phyloP scores from a whole-genome alignment of 768 basidiomycete genomes.

The Naganishia friedmannii region DNA sequence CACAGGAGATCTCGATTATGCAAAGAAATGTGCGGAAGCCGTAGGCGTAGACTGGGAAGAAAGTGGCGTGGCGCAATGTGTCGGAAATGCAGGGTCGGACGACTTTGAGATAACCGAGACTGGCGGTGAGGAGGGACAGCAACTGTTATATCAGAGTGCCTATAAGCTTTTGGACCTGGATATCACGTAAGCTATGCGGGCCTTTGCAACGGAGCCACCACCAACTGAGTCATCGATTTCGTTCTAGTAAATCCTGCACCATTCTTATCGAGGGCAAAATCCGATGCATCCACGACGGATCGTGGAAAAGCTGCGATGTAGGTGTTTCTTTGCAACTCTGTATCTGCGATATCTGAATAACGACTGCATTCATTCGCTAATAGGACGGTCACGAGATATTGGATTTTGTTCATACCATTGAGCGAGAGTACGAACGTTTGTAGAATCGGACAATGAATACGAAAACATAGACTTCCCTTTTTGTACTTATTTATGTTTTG shows the following conservation, averaged over 20 bases:
- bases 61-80: slow-evolving; percentile 56
- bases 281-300: slow-evolving; percentile 49
- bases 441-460: not conserved
- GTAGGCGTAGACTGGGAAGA: slow-evolving; percentile 69
- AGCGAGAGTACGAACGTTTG: slow-evolving; percentile 66
- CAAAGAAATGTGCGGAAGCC: slow-evolving; percentile 64
- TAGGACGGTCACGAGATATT: slow-evolving; percentile 70
- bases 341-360: slow-evolving; percentile 9
- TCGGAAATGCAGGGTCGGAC: slow-evolving; percentile 53
- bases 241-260: slow-evolving; percentile 77
- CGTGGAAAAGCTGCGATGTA: slow-evolving; percentile 78
- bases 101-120: not conserved
- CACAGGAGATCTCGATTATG: slow-evolving; percentile 67
- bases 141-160: slow-evolving; percentile 65
- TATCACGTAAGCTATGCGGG: slow-evolving; percentile 58
- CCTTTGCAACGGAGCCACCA: too few relatives aligned
- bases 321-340: slow-evolving; percentile 37
- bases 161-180: slow-evolving; percentile 55
- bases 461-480: not conserved
- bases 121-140: slow-evolving; percentile 57
- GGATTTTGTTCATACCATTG: slow-evolving; percentile 76
- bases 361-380: slow-evolving; percentile 14
- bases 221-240: slow-evolving; percentile 13
- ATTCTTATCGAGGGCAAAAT: slow-evolving; percentile 63
- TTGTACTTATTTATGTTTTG: not conserved